A percentile compares a stretch with the other conserved stretches of the same genome.
These are phyloP conservation scores for Cryptococcus depauperatus DNA, from an alignment of 1,284 basidiomycete genomes.

Conservation along the genomic window DNA sequence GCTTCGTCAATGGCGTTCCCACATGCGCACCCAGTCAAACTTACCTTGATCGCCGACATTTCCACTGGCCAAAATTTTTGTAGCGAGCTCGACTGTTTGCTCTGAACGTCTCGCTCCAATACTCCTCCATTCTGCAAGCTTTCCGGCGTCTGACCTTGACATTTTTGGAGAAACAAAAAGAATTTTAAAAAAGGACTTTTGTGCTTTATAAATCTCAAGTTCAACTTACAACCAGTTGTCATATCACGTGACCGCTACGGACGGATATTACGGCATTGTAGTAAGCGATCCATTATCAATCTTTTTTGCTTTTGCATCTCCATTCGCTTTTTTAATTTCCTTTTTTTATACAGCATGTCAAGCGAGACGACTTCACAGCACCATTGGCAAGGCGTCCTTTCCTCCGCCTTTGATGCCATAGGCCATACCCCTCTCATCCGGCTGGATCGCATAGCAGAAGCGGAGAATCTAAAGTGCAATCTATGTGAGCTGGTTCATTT, in stretches of 20 bases:
- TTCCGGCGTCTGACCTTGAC: constrained; percentile 52
- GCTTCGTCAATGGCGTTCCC: neutral
- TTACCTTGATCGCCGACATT: constrained; percentile 32
- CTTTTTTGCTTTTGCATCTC: too few species aligned
- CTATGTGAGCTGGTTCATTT: constrained; percentile 56
- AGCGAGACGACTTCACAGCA: constrained; percentile 10
- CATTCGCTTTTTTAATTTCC: too few species aligned
- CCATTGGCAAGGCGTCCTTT: constrained; percentile 52
- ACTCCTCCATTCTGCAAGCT: constrained; percentile 61
- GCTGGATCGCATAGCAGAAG: constrained; percentile 67
- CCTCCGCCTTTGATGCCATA: constrained; percentile 72
- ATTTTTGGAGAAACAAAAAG: too few species aligned
- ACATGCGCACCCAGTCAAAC: neutral
- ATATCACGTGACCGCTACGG: too few species aligned
- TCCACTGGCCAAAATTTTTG: constrained; percentile 50
- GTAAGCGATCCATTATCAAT: too few species aligned
- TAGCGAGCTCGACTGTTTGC: constrained; percentile 59
- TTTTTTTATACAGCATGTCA: too few species aligned
- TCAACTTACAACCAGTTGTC: too few species aligned
- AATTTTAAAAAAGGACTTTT: too few species aligned
- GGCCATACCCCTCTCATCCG: constrained; percentile 86
- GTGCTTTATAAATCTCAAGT: too few species aligned
- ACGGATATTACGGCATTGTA: too few species aligned
- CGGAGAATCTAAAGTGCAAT: constrained; percentile 78
- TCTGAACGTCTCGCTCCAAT: constrained; percentile 62